Percentiles rank a stretch among this genome's conserved stretches.
Evolutionary conservation across 306 rosid species (phyloP).

Genomic region (Pyrus bretschneideri): DNA sequence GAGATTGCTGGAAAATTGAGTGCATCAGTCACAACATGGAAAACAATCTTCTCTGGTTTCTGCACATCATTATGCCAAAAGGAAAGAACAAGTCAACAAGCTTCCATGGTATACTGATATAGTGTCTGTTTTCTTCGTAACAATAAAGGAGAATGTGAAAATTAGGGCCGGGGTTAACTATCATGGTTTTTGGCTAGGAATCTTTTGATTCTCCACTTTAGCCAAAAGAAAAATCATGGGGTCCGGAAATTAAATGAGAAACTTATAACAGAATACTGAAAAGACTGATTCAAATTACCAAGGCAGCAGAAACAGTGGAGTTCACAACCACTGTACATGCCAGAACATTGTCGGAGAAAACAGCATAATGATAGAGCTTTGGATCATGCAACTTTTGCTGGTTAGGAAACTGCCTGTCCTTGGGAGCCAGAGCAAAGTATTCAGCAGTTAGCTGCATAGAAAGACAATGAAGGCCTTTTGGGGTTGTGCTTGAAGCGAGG

Average conservation of each 20-base stretch:
- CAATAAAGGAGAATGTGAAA: neutral
- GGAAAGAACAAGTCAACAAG: slow-evolving; percentile 13
- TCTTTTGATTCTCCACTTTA: neutral
- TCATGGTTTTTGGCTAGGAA: neutral
- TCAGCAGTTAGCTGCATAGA: slow-evolving; percentile 79
- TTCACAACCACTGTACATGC: slow-evolving; percentile 90
- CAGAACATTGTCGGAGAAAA: slow-evolving; percentile 94
- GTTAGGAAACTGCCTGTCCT: slow-evolving; percentile 51
- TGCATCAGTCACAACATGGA: slow-evolving; percentile 85
- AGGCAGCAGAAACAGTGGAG: slow-evolving; percentile 68
- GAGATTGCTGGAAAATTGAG: slow-evolving; percentile 84
- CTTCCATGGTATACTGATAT: slow-evolving; percentile 1
- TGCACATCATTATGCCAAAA: slow-evolving; percentile 32
- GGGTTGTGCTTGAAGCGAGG: slow-evolving; percentile 82
- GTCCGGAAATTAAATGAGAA: neutral
- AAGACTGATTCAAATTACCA: slow-evolving; percentile 39
- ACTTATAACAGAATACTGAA: neutral
- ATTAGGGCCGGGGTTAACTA: neutral
- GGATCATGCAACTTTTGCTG: slow-evolving; percentile 59
- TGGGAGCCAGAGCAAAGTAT: slow-evolving; percentile 61
- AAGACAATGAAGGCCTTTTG: slow-evolving; percentile 90
- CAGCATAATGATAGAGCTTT: slow-evolving; percentile 70
- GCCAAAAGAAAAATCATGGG: neutral
- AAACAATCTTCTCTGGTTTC: slow-evolving; percentile 75
- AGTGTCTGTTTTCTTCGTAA: neutral